These are phyloP conservation scores for Globisporangium paroecandrum DNA, from an alignment of 352 stramenopile species.

Conservation along the genomic window DNA sequence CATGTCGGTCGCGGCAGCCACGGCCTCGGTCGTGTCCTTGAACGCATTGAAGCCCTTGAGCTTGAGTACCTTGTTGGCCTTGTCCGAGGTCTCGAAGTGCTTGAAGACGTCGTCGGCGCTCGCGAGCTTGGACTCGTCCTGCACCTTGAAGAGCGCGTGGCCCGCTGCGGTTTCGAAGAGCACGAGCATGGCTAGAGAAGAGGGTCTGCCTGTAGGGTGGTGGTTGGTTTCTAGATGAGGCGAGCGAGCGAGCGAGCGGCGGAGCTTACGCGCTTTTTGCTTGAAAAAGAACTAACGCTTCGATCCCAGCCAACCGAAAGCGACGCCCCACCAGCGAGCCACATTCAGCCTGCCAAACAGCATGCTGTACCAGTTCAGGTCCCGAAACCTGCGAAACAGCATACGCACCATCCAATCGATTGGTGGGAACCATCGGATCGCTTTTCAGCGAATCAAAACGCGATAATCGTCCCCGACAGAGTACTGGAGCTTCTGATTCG, in stretches of 20 bases:
- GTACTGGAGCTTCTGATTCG: conserved; percentile 11
- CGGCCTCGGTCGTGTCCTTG: conserved; percentile 97
- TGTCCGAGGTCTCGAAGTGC: conserved; percentile 89
- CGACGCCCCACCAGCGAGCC: conserved; percentile 1
- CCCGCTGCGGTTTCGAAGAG: conserved; percentile 99
- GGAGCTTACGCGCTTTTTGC: conserved; percentile 16
- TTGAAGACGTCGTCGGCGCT: conserved; percentile 90
- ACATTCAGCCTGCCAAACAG: background rate
- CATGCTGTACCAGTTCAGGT: background rate
- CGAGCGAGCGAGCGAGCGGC: background rate
- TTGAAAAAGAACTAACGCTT: conserved; percentile 18
- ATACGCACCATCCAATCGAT: conserved; percentile 21
- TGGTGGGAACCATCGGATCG: conserved; percentile 26
- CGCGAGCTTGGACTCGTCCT: conserved; percentile 91
- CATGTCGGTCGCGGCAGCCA: conserved; percentile 95
- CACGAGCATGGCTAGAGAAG: conserved; percentile 91
- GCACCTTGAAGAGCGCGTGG: conserved; percentile 99
- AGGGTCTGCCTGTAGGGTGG: background rate
- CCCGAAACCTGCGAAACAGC: conserved; percentile 11
- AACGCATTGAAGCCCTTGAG: conserved; percentile 99
- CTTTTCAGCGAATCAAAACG: conserved; percentile 25
- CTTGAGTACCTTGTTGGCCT: conserved; percentile 91
- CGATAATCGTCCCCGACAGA: background rate
- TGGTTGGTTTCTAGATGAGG: background rate
- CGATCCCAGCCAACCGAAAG: conserved; percentile 21